Conservation (phyloP, 306 rosid genomes). For the Castanea mollissima region DNA sequence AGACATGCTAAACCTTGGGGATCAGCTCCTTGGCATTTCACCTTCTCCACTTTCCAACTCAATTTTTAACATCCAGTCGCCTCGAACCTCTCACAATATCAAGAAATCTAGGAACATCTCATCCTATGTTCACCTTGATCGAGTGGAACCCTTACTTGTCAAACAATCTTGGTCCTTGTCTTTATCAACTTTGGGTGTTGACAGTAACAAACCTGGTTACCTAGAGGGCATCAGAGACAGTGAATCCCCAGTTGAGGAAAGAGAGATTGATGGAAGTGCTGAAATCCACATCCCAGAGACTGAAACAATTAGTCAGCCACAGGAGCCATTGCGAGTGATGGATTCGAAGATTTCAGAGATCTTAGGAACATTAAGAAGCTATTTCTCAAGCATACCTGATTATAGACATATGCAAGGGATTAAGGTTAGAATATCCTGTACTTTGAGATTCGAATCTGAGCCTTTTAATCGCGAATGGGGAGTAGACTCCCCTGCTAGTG, state of each 20-base stretch:
- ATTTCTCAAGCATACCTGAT: constrained; percentile 92
- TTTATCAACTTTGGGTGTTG: constrained; percentile 58
- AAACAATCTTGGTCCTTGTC: constrained; percentile 95
- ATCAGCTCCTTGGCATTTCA: constrained; percentile 60
- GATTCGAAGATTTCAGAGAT: constrained; percentile 87
- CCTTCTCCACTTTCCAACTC: constrained; percentile 67
- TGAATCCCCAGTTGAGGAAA: constrained; percentile 62
- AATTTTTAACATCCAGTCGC: constrained; percentile 68
- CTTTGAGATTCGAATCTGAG: constrained; percentile 72
- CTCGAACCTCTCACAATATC: constrained; percentile 60
- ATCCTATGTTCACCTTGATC: constrained; percentile 75
- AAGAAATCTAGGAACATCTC: constrained; percentile 60
- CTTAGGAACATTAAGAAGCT: constrained; percentile 59
- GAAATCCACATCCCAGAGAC: constrained; percentile 34
- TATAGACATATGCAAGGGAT: constrained; percentile 80
- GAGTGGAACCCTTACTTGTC: constrained; percentile 62
- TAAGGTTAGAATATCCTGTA: constrained; percentile 66
- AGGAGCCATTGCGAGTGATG: constrained; percentile 73
- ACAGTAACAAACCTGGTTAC: constrained; percentile 44
- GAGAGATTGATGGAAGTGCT: constrained; percentile 41
- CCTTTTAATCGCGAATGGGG: constrained; percentile 63
- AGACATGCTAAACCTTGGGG: constrained; percentile 70
- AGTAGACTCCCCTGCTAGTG: constrained; percentile 33
- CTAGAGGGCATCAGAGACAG: constrained; percentile 57
- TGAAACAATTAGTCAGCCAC: constrained; percentile 46